A percentile compares a stretch with the other conserved stretches of the same genome.
These are phyloP conservation scores for Emergomyces africanus DNA, from an alignment of 2,329 filamentous ascomycete genomes.

Conservation along the genomic window DNA sequence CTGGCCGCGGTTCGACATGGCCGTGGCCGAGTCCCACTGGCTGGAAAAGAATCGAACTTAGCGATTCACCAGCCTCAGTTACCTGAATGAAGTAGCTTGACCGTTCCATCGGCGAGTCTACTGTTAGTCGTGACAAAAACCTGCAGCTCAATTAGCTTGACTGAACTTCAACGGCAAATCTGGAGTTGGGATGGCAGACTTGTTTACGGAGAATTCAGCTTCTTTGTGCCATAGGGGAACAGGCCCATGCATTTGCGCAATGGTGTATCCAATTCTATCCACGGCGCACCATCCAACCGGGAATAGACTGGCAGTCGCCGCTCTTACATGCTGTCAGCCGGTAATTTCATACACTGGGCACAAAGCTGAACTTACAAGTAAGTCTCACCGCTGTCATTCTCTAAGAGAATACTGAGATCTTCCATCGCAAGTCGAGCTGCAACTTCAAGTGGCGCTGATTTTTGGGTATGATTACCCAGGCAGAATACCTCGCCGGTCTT, in stretches of 20 bases:
- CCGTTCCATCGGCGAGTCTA: slow-evolving; percentile 35
- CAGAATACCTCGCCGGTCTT: slow-evolving; percentile 33
- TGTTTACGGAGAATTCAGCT: slow-evolving; percentile 30
- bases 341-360: not conserved
- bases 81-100: slow-evolving; percentile 40
- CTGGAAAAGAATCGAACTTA: slow-evolving; percentile 34
- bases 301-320: slow-evolving; percentile 41
- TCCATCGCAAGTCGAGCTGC: slow-evolving; percentile 39
- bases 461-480: slow-evolving; percentile 22
- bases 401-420: slow-evolving; percentile 39
- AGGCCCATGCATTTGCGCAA: slow-evolving; percentile 35
- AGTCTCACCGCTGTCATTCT: slow-evolving; percentile 34
- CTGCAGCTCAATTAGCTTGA: slow-evolving; percentile 15
- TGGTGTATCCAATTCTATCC: slow-evolving; percentile 37
- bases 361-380: slow-evolving; percentile 30
- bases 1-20: slow-evolving; percentile 22
- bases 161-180: not conserved
- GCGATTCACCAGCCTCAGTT: slow-evolving; percentile 21
- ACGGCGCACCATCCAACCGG: slow-evolving; percentile 41
- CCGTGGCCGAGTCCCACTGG: slow-evolving; percentile 28
- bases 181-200: slow-evolving; percentile 18
- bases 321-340: slow-evolving; percentile 16
- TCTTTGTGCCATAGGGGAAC: slow-evolving; percentile 40
- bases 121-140: slow-evolving; percentile 35
- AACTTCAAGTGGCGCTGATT: slow-evolving; percentile 36